Evolutionary conservation across 768 basidiomycete species (phyloP).

Genomic region (Kwoniella europaea): DNA sequence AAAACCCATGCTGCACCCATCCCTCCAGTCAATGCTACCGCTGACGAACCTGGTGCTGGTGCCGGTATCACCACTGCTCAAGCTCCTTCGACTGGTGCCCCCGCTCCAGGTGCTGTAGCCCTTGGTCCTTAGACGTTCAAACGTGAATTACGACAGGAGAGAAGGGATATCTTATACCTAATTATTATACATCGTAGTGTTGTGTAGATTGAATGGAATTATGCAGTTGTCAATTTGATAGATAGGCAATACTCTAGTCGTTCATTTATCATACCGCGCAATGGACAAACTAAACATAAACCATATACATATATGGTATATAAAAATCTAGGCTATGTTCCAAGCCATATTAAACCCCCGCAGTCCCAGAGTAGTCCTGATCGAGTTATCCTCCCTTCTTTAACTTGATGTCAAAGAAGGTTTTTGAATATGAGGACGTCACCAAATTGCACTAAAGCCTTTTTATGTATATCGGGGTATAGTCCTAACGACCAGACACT

Average conservation of each 20-base stretch:
- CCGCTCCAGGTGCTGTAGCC: conserved; percentile 19
- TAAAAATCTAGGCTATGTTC: conserved; percentile 54
- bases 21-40: conserved; percentile 21
- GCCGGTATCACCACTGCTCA: conserved; percentile 25
- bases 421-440: conserved; percentile 44
- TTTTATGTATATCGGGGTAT: conserved; percentile 38
- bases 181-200: neutral
- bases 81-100: conserved; percentile 19
- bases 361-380: conserved; percentile 60
- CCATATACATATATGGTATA: neutral
- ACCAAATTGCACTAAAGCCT: conserved; percentile 60
- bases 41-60: conserved; percentile 28
- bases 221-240: conserved; percentile 8
- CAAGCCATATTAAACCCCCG: conserved; percentile 49
- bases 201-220: conserved; percentile 1
- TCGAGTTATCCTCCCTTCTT: conserved; percentile 55
- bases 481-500: conserved; percentile 23
- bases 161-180: neutral
- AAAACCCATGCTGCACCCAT: conserved; percentile 23
- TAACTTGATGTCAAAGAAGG: conserved; percentile 7
- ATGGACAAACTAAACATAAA: neutral
- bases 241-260: too few species aligned
- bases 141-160: neutral
- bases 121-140: conserved; percentile 8
- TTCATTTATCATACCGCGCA: too few species aligned